phyloP scores from a whole-genome alignment of 805 yeast species.

The Kuraishia ogatae region DNA sequence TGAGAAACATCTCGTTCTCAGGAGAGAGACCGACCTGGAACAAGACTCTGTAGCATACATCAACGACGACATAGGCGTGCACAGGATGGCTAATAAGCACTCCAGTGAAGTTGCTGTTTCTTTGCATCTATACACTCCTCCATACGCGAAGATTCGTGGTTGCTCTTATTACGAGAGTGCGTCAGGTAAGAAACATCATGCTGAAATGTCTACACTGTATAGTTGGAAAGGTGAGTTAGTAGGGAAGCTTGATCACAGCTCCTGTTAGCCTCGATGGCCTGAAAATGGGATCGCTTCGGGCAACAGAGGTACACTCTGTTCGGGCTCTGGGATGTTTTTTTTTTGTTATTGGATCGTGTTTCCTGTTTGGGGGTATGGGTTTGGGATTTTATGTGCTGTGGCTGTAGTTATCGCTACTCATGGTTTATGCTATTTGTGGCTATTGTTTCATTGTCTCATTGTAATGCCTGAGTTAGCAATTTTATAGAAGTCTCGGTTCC shows the following conservation, averaged over 20 bases:
- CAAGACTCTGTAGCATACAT: constrained; percentile 54
- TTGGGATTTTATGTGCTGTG: neutral
- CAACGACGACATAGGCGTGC: constrained; percentile 57
- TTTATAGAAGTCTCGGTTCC: neutral
- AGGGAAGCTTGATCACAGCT: constrained; percentile 3
- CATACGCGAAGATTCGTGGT: constrained; percentile 57
- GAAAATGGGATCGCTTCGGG: too few relatives aligned
- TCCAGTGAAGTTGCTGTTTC: constrained; percentile 41
- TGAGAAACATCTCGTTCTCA: constrained; percentile 8
- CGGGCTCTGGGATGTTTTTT: neutral
- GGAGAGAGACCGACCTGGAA: constrained; percentile 10
- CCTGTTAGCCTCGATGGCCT: neutral
- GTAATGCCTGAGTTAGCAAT: too few relatives aligned
- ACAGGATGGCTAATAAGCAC: constrained; percentile 45
- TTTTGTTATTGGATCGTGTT: neutral
- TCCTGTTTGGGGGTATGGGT: neutral
- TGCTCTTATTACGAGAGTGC: constrained; percentile 41
- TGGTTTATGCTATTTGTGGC: neutral
- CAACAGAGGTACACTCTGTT: neutral
- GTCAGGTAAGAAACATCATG: constrained; percentile 43
- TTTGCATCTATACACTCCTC: constrained; percentile 69
- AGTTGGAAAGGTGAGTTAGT: constrained; percentile 45
- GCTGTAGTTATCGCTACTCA: neutral
- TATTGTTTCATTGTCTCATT: too few relatives aligned
- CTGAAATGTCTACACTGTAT: constrained; percentile 50